Conservation (phyloP, 2,329 filamentous ascomycete species). For the Colletotrichum caudatum region DNA sequence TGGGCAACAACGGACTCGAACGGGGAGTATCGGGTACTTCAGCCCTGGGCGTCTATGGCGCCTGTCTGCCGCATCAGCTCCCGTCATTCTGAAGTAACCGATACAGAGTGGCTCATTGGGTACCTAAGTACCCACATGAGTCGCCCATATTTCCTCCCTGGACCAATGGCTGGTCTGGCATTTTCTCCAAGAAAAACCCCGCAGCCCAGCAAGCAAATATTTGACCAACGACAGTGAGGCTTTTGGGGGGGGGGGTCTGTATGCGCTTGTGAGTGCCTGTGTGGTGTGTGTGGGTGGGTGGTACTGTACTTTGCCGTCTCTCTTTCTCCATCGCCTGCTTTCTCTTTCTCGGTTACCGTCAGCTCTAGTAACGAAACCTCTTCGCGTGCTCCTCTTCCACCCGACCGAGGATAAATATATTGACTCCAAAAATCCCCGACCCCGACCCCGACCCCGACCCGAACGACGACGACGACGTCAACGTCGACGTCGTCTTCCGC, state of each 20-base stretch:
- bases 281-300: background rate
- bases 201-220: constrained; percentile 40
- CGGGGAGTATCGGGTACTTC: constrained; percentile 5
- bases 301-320: constrained; percentile 3
- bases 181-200: constrained; percentile 42
- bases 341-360: constrained; percentile 18
- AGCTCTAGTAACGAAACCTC: constrained; percentile 34
- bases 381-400: constrained; percentile 40
- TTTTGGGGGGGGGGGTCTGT: constrained; percentile 26
- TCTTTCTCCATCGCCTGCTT: background rate
- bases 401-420: constrained; percentile 42
- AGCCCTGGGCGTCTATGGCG: background rate
- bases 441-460: constrained; percentile 15
- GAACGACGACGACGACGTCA: constrained; percentile 17
- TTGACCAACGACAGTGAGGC: constrained; percentile 39
- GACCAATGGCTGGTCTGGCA: constrained; percentile 27
- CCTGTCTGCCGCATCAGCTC: background rate
- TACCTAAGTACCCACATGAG: constrained; percentile 8
- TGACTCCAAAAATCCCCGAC: constrained; percentile 19
- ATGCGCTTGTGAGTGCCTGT: background rate
- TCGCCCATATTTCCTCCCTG: constrained; percentile 10
- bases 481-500: constrained; percentile 9
- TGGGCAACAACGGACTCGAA: background rate
- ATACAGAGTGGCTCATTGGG: constrained; percentile 12
- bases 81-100: constrained; percentile 18